Evolutionary conservation across 2,329 filamentous ascomycete species (phyloP), one percentile per base, ranked within the genome.

Genomic region (Colletotrichum euphorbiae): DNA sequence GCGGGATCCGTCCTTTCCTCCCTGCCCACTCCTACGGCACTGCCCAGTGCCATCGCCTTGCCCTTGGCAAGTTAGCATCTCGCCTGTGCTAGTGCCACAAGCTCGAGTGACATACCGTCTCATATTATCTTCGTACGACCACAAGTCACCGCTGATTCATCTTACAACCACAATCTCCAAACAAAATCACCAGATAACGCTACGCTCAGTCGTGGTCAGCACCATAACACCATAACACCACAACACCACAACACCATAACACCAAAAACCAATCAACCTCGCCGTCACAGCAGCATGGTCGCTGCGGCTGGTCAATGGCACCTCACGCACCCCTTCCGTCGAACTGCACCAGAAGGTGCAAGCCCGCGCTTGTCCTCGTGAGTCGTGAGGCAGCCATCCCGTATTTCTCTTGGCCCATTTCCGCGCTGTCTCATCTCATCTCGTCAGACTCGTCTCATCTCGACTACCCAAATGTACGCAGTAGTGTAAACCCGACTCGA

Each of bases 91-190:
- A 24, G 48, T 33, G 24, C 24, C 5, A 24, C 28, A 38, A 48
- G 48, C 48, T 28, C 28, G 36, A 68, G 66, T 66, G 66, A 68
- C 66, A 59, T 68, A 54, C 46, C 28, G 40, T n/a, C 40, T 61
- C 66, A 54, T 65, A 50, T 33, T 42, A 9, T n/a, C 17, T 66
- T 55, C 21, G 40, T 50, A 59, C 42, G 54, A 55, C 61, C 17
- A 56, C 38, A 66, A 61, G 66, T 68, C 66, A 68, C 66, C 61
- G 66, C 66, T 68, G 66, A 28, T 68, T 68, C 48, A 64, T 43
- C 33, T 59, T n/a, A 54, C 46, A 56, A 42, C 58, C 5, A 55
- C 28, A 58, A 38, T 62, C 50, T 63, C 48, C 43, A 28, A 38
- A 59, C 51, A 55, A 17, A 57, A 57, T 43, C 54, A 52, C 15